Conservation (phyloP, 2,329 filamentous ascomycete genomes). For the Clarireedia hainanense region DNA sequence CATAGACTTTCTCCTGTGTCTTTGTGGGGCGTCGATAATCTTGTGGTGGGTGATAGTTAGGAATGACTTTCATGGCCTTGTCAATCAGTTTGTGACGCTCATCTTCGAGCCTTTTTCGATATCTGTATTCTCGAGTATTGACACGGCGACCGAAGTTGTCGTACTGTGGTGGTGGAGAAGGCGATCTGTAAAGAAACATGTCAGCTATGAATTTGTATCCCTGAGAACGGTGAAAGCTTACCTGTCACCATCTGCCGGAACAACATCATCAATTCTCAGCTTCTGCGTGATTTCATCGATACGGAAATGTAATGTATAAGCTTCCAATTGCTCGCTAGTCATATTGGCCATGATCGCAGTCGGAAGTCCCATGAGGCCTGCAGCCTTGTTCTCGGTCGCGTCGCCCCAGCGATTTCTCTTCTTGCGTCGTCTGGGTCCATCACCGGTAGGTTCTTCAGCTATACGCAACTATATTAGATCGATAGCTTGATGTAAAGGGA, state of each 20-base stretch:
- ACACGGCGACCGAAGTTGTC: constrained; percentile 99
- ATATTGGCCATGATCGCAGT: constrained; percentile 96
- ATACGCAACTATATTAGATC: constrained; percentile 11
- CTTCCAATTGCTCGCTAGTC: constrained; percentile 96
- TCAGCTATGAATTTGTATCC: background rate
- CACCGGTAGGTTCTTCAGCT: constrained; percentile 33
- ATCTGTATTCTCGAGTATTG: constrained; percentile 97
- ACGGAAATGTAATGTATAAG: constrained; percentile 89
- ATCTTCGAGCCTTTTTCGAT: constrained; percentile 95
- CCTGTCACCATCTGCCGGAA: constrained; percentile 93
- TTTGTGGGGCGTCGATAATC: constrained; percentile 98
- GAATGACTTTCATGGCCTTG: constrained; percentile 98
- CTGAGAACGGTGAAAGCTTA: constrained; percentile 39
- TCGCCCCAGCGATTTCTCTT: constrained; percentile 99
- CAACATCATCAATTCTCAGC: constrained; percentile 97
- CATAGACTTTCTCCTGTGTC: constrained; percentile 99
- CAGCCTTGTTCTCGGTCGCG: constrained; percentile 95
- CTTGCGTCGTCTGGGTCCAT: constrained; percentile 84
- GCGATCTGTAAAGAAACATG: constrained; percentile 55
- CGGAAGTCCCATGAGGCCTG: constrained; percentile 92
- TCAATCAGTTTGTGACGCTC: constrained; percentile 98
- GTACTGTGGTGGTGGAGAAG: constrained; percentile 92
- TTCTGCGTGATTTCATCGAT: constrained; percentile 99
- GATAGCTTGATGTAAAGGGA: background rate
- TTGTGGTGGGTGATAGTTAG: constrained; percentile 97